These are phyloP conservation scores for Fraxinus paxiana DNA, from an alignment of 305 asterid genomes.

Conservation along the genomic window DNA sequence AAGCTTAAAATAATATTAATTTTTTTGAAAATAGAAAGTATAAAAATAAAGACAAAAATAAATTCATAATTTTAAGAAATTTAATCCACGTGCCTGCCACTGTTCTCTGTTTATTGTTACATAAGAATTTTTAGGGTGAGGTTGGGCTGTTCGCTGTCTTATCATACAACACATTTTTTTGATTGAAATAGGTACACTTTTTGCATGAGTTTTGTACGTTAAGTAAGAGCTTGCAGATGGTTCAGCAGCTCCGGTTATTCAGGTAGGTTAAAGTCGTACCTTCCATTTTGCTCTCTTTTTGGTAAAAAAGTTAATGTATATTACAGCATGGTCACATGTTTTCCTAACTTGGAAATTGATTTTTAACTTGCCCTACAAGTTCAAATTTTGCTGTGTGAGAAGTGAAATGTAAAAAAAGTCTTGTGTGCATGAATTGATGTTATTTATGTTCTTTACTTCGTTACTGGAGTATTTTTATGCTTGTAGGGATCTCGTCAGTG, in stretches of 20 bases:
- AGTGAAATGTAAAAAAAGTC: background rate
- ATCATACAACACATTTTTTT: background rate
- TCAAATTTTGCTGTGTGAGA: background rate
- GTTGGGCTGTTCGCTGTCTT: background rate
- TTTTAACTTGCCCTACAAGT: background rate
- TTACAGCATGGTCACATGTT: background rate
- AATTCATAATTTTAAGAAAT: background rate
- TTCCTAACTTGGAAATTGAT: slow-evolving; percentile 9
- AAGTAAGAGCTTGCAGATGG: slow-evolving; percentile 93
- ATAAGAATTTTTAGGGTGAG: background rate
- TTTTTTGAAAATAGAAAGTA: background rate
- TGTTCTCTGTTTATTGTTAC: background rate
- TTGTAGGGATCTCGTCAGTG: slow-evolving; percentile 84
- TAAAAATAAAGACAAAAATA: background rate
- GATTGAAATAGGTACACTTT: slow-evolving; percentile 56
- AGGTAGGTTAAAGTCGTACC: slow-evolving; percentile 41
- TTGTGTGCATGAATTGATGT: background rate
- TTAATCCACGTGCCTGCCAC: background rate
- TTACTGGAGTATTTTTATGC: slow-evolving; percentile 15
- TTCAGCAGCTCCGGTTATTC: slow-evolving; percentile 77
- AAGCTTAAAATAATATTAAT: background rate
- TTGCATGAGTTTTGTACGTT: slow-evolving; percentile 86
- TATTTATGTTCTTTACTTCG: background rate
- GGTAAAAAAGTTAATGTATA: background rate
- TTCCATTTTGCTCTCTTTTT: background rate